Base-by-base conservation (phyloP, 202 grass and related monocot species). In the Setaria italica region DNA sequence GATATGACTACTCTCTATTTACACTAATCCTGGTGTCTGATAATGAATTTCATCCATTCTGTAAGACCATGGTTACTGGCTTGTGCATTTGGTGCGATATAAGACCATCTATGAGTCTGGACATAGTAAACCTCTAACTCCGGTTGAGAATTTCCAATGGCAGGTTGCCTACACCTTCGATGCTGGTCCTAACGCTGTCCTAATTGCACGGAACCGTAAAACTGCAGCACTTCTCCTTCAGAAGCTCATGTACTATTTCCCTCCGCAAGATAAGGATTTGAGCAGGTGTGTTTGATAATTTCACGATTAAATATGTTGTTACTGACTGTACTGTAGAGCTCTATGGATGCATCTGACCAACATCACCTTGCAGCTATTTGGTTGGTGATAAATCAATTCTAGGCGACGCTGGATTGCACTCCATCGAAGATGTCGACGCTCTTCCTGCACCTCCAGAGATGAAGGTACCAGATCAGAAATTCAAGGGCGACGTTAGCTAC, bases 81-180 rank as follows among this genome's bases (percentile, higher is more conserved):
- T 47, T 8, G 13, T 54, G 21, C 10, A 1, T 49, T 37, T 71
- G 25, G 48, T 86, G 35, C 48, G 54, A 74, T 39, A 32, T 0
- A 17, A 62, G 37, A 37, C 63, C 2, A 62, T 84, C 73, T 82
- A 20, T 63, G 25, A 64, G n/a, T 45, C 21, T 46, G 72, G 29
- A 43, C 0, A 13, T 21, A 70, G 14, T 47, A 14, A 12, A 67
- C 37, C 34, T 71, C 34, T 87, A 80, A 80, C 80, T 80, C 6
- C 0, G 4, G 10, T 63, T 58, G 60, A 12, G 11, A 57, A 73
- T 66, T n/a, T 64, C 17, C 15, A 82, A 72, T 81, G 69, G 34
- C 80, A 99, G 96, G 91, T 91, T 25, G 93, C 91, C 3, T 95
- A 99, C 86, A 99, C 96, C 12, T 99, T 99, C 12, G 96, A 99